A percentile compares a stretch with the other conserved stretches of the same genome.
Conservation (phyloP, 805 yeast genomes). For the Saccharomycopsis capsularis region DNA sequence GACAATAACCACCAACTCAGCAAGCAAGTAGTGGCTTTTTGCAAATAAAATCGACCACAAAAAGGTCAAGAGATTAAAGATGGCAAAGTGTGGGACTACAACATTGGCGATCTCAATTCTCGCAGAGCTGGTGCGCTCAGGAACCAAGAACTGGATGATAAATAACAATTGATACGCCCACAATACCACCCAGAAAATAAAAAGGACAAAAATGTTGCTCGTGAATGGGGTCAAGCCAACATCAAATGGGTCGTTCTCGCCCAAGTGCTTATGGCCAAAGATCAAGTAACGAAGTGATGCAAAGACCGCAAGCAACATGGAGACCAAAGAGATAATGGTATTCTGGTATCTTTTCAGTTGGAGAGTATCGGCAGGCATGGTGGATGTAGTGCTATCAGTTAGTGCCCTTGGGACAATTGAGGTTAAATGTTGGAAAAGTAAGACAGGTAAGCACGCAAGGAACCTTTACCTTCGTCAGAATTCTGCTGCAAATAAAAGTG, state of each 20-base stretch:
- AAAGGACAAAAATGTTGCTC: constrained; percentile 40
- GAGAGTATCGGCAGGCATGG: neutral
- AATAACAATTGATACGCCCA: constrained; percentile 48
- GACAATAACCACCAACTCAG: constrained; percentile 50
- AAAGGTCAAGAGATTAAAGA: constrained; percentile 53
- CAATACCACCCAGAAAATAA: constrained; percentile 53
- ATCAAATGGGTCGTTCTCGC: constrained; percentile 35
- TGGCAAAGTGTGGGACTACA: constrained; percentile 56
- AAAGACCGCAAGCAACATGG: constrained; percentile 49
- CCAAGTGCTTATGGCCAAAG: constrained; percentile 38
- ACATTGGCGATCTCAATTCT: constrained; percentile 29
- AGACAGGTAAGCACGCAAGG: too few relatives aligned
- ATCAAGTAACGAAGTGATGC: constrained; percentile 51
- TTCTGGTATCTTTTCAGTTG: neutral
- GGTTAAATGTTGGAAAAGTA: too few relatives aligned
- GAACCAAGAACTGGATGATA: constrained; percentile 39
- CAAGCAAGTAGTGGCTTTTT: constrained; percentile 47
- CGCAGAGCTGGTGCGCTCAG: constrained; percentile 22
- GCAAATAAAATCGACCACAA: constrained; percentile 61
- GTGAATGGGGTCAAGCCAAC: constrained; percentile 68
- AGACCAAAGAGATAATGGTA: constrained; percentile 37
- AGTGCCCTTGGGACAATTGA: neutral
- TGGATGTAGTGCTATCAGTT: too few relatives aligned
- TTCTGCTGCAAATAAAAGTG: too few relatives aligned
- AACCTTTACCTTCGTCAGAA: too few relatives aligned